Base-by-base conservation (phyloP, 2,329 filamentous ascomycete genomes). In the Neofusicoccum laricinum region DNA sequence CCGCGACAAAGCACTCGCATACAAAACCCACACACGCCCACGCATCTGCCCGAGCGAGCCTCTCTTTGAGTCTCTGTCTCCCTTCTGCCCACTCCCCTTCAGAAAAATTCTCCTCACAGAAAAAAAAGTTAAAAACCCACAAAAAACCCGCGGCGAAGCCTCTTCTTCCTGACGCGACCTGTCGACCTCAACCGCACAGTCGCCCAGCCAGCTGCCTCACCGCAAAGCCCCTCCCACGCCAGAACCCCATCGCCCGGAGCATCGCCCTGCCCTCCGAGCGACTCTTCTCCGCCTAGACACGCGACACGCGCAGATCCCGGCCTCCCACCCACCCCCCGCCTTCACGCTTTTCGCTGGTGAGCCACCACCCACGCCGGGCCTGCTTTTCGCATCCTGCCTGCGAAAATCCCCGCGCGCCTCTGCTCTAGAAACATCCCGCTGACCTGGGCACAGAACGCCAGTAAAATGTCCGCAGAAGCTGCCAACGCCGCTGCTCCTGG, bases 401-500 rank as follows among this genome's bases (percentile, higher is more conserved):
- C 53, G 17, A 43, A 43, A 32, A 55, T 48, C 19, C n/a, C 25
- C 30, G 40, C 40, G 61, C 32, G 50, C 50, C 40, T 40, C 61
- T 38, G 17, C 48, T 32, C 21, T 4, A 15, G 21, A 41, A 17
- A 8, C 32, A 65, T 50, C 65, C 67, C 34, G 68, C 73, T 76
- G 64, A 76, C 71, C 67, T 11, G 50, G 17, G 41, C 51, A 45
- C 59, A 64, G 32, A 63, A 64, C 32, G 45, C 45, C 32, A 71
- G 55, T 48, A 71, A 75, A 62, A 77, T 78, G 74, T 77, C 76
- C 75, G 64, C 73, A 62, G 76, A 78, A 73, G 74, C 78, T 71
- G 79, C 80, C 73, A 80, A 78, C 75, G 71, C 80, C 63, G 79
- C 77, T 75, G 72, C 80, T 63, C 80, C 80, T 68, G 76, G 88